A percentile compares a stretch with the other conserved stretches of the same genome.
phyloP scores from a whole-genome alignment of 2,329 filamentous ascomycete genomes.

The Botrytis deweyae region DNA sequence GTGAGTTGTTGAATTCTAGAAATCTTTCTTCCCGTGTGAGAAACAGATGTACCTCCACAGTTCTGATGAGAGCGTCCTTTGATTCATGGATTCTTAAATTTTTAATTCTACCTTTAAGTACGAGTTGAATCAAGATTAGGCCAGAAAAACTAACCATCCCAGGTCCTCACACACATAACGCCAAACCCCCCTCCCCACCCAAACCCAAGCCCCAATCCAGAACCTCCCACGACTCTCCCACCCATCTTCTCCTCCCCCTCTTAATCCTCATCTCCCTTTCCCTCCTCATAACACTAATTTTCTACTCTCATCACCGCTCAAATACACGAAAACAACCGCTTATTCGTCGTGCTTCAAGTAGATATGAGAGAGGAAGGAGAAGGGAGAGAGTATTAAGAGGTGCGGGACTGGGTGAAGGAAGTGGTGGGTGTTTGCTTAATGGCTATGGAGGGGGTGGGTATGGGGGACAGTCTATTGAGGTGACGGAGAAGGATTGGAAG shows the following conservation, averaged over 20 bases:
- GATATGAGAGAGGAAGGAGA: neutral
- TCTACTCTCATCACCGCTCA: neutral
- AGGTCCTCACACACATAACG: neutral
- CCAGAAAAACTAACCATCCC: neutral
- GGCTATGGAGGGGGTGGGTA: neutral
- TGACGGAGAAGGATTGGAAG: neutral
- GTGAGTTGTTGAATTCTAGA: neutral
- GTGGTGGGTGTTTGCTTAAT: neutral
- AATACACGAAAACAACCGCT: neutral
- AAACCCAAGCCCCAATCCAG: neutral
- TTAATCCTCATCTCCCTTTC: neutral
- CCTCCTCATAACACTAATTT: neutral
- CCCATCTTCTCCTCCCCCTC: neutral
- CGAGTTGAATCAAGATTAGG: no score
- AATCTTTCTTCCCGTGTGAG: neutral
- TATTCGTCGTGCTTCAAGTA: neutral
- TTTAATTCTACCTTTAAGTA: neutral
- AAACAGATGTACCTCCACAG: neutral
- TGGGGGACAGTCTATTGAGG: neutral
- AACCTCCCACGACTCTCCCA: neutral
- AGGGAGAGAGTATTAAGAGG: neutral
- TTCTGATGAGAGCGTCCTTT: accelerated
- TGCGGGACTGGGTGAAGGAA: neutral
- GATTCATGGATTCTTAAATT: neutral
- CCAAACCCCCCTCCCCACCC: no score